These are phyloP conservation scores for Paecilomyces sp. DNA, from an alignment of 2,329 filamentous ascomycete genomes.

Conservation along the genomic window DNA sequence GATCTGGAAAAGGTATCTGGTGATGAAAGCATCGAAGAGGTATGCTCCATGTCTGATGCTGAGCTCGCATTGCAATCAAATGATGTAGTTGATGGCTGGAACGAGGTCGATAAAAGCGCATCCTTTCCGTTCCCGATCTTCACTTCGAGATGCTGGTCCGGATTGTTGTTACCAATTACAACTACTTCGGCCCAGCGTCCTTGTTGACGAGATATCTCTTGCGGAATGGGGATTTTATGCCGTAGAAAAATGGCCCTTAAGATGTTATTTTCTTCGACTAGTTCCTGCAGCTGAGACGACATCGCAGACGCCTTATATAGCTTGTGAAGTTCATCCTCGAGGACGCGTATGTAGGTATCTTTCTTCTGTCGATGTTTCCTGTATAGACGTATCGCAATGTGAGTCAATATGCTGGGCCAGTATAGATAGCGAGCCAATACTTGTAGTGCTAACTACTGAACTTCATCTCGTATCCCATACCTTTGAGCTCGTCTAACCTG, in stretches of 20 bases:
- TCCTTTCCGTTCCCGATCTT: not conserved
- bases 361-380: conserved; percentile 2
- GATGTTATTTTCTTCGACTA: not conserved
- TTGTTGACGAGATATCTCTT: not conserved
- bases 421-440: not conserved
- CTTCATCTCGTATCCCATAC: not conserved
- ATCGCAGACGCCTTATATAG: conserved; percentile 1
- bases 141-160: not conserved
- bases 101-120: not conserved
- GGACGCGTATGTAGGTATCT: not conserved
- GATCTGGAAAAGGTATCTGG: not conserved
- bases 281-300: not conserved
- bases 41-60: not conserved
- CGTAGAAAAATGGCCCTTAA: not conserved
- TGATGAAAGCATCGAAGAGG: not conserved
- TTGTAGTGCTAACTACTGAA: not conserved
- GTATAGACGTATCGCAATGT: not conserved
- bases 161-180: not conserved
- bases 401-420: not conserved
- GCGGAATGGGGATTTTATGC: not conserved
- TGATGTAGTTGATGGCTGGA: not conserved
- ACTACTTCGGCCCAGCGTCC: not conserved
- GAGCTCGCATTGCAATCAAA: not conserved
- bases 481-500: conserved; percentile 3
- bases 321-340: conserved; percentile 2